These are phyloP conservation scores for Knoxia roxburghii DNA, from an alignment of 257 asterid species.

Conservation along the genomic window DNA sequence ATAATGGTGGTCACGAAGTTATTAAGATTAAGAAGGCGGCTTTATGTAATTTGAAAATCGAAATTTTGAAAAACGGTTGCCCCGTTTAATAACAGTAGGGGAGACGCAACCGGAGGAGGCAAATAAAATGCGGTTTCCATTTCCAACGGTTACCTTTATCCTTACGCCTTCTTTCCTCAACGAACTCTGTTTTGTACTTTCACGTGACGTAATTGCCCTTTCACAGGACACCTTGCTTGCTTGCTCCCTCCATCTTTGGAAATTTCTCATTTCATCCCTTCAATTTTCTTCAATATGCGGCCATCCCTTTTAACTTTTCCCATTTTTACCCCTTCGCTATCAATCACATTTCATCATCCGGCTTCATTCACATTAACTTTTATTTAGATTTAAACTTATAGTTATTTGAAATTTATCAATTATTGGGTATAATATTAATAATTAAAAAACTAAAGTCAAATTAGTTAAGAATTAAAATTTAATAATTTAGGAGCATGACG, in stretches of 20 bases:
- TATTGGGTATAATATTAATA: too few relatives aligned
- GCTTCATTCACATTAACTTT: too few relatives aligned
- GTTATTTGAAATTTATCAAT: too few relatives aligned
- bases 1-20: not conserved
- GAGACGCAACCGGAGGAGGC: conserved; percentile 7
- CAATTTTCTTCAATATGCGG: too few relatives aligned
- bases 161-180: conserved; percentile 17
- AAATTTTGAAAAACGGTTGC: conserved; percentile 11
- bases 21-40: not conserved
- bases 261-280: not conserved
- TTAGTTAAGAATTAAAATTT: too few relatives aligned
- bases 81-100: conserved; percentile 13
- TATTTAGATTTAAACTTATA: too few relatives aligned
- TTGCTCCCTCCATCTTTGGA: not conserved
- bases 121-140: not conserved
- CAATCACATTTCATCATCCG: too few relatives aligned
- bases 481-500: too few relatives aligned
- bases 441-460: too few relatives aligned
- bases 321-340: not conserved
- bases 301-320: too few relatives aligned
- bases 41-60: conserved; percentile 15
- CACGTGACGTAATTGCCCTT: conserved; percentile 37
- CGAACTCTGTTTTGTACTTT: conserved; percentile 9
- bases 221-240: not conserved
- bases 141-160: conserved; percentile 25